Base-by-base conservation (phyloP, 805 yeast species). In the Wickerhamiella slavikovae region DNA sequence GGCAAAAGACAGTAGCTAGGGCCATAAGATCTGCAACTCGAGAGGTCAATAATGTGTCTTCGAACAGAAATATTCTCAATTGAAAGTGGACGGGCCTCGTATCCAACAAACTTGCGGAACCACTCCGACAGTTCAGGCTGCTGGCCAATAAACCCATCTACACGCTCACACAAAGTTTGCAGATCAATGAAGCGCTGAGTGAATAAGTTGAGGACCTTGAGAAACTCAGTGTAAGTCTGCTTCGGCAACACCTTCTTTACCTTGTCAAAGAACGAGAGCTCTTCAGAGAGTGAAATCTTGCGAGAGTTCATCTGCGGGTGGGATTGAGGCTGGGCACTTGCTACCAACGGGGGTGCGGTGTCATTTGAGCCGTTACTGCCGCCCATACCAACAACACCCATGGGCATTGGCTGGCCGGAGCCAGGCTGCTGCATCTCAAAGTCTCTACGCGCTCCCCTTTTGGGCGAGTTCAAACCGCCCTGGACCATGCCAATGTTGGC, bases 1-100 rank as follows among this genome's bases (percentile, higher is more conserved):
- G 98, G 98, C 31, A 85, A 61, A 44, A 77, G 68, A 45, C 95
- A 69, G 52, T 89, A 89, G 25, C 93, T 77, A 13, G 96, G 95
- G 8, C 96, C 96, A 45, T 78, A 79, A 4, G 93, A 77, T 49
- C 89, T 79, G 55, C 96, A 89, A 43, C 79, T 62, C 18, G 85
- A 71, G 33, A 89, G 62, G 44, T 89, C 96, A 35, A 89, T 58
- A 41, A 76, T 82, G 47, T 85, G 96, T 52, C 89, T 89, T 50
- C 78, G 82, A 59, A 71, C 78, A 14, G 60, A 55, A 41, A 89
- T 75, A 49, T 79, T 76, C 52, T 91, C 98, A 41, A 89, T 83
- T 42, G 68, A 72, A 39, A 72, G 65, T 5, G 96, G 93, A 37
- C 66, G 68, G 25, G 76, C 91, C 38, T 77, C 80, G 49, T 65